Evolutionary conservation across 805 yeast species (phyloP), one percentile per base, ranked within the genome.

Genomic region (Sugiyamaella americana): DNA sequence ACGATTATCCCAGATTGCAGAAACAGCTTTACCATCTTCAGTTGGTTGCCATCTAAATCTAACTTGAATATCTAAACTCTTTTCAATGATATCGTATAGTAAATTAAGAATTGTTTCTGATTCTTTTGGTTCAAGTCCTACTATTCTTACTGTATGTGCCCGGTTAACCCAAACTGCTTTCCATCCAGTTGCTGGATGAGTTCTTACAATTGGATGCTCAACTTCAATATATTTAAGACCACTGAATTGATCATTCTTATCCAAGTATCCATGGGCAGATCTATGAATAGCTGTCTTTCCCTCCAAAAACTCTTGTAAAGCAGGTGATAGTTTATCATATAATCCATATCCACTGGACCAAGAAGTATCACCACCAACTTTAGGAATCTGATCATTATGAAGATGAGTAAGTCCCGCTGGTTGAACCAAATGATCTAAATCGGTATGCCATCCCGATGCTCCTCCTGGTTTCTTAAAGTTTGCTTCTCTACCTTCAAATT

Each of bases 141-240:
- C 70, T 48, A 78, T 78, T 49, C 76, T 67, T 38, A 58, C 65
- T 11, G 80, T 77, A 71, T 70, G 69, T 18, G 68, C 64, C 41
- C 78, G 69, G 62, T 78, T 77, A 37, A 78, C 76, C 50, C 66
- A 79, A 52, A 79, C 63, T 1, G 79, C 65, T 61, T 79, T 80
- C 76, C 78, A 71, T 38, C 82, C 82, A 23, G 84, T 79, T 11
- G 73, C 80, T 6, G 85, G 84, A 54, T 80, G 80, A 35, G 82
- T 76, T 64, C 84, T 72, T 30, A 80, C 72, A 21, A 80, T 52
- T 2, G 83, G 84, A 61, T 80, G 85, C 49, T 57, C 60, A 19
- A 16, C n/a, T 19, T 60, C 62, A 19, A 57, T 58, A 22, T 51
- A 51, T 38, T 69, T 68, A 16, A 71, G 72, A n/a, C 75, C 73